These are phyloP conservation scores for Schwanniomyces sp. DNA, from an alignment of 805 yeast genomes.

Conservation along the genomic window DNA sequence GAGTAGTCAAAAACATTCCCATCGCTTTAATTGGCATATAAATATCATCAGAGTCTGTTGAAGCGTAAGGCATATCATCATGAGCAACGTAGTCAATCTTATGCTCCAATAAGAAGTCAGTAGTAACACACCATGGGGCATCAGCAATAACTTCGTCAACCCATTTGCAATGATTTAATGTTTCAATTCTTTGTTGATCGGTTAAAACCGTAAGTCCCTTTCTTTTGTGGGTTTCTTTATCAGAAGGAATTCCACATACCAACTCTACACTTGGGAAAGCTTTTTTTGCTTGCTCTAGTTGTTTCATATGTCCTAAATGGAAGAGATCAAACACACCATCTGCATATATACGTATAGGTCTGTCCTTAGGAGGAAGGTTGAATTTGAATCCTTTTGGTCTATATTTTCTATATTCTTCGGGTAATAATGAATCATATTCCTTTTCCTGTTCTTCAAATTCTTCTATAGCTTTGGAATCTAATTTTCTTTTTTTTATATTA, in stretches of 20 bases:
- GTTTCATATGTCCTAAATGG: constrained; percentile 97
- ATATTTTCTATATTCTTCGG: constrained; percentile 68
- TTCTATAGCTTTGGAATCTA: constrained; percentile 25
- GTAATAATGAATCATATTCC: constrained; percentile 61
- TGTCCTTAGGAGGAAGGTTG: constrained; percentile 78
- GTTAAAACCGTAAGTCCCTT: constrained; percentile 92
- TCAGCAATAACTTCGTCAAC: constrained; percentile 94
- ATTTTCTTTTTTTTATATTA: constrained; percentile 19
- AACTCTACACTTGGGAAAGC: constrained; percentile 80
- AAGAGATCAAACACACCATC: constrained; percentile 97
- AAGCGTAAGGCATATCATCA: constrained; percentile 93
- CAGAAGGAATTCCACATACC: constrained; percentile 91
- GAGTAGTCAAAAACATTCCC: constrained; percentile 92
- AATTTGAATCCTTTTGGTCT: constrained; percentile 79
- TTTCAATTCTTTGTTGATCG: constrained; percentile 85
- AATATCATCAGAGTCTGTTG: constrained; percentile 86
- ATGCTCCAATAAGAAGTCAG: constrained; percentile 76
- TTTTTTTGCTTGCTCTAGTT: constrained; percentile 94
- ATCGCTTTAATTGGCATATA: constrained; percentile 87
- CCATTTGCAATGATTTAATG: constrained; percentile 93
- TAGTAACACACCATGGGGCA: constrained; percentile 94
- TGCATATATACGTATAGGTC: constrained; percentile 93
- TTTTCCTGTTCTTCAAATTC: constrained; percentile 50
- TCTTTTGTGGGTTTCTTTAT: constrained; percentile 83
- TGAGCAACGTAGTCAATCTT: constrained; percentile 95